Evolutionary conservation across 2,329 filamentous ascomycete species (phyloP).

Genomic region (Aspergillus aculeatinus): DNA sequence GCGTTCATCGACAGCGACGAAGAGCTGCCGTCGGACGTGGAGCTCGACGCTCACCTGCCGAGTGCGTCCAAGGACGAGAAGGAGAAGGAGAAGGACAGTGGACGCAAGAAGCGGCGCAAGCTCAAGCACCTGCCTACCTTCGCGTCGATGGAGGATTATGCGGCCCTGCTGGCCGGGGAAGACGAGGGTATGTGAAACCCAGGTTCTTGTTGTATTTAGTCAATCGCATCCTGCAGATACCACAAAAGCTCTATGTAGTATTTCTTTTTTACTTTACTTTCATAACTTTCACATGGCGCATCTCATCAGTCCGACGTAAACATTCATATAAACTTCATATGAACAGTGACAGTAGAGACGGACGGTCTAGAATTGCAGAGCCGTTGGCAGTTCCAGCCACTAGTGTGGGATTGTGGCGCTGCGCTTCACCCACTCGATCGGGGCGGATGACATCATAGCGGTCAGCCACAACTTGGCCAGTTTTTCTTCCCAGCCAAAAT

Average conservation of each 20-base stretch:
- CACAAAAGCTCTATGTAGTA: constrained; percentile 15
- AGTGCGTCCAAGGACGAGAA: constrained; percentile 39
- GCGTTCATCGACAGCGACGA: constrained; percentile 55
- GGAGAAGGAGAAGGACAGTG: constrained; percentile 41
- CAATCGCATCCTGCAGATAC: constrained; percentile 15
- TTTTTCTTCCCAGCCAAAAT: no score
- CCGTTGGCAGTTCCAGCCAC: not conserved
- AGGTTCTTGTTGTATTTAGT: constrained; percentile 6
- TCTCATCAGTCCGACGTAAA: no score
- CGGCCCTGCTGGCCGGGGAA: constrained; percentile 74
- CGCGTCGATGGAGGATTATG: constrained; percentile 91
- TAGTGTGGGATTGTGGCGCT: not conserved
- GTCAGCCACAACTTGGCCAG: not conserved
- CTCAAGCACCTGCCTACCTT: constrained; percentile 89
- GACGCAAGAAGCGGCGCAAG: constrained; percentile 69
- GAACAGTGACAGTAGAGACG: not conserved
- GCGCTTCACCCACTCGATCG: not conserved
- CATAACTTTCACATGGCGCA: not conserved
- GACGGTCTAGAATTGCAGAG: not conserved
- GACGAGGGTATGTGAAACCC: constrained; percentile 49
- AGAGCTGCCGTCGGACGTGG: constrained; percentile 53
- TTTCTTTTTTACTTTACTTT: no score
- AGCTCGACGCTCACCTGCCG: constrained; percentile 45
- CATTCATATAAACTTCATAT: not conserved
- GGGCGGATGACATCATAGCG: not conserved